Evolutionary conservation across 2,329 filamentous ascomycete species (phyloP).

Genomic region (Scopulariopsis brevicaulis): DNA sequence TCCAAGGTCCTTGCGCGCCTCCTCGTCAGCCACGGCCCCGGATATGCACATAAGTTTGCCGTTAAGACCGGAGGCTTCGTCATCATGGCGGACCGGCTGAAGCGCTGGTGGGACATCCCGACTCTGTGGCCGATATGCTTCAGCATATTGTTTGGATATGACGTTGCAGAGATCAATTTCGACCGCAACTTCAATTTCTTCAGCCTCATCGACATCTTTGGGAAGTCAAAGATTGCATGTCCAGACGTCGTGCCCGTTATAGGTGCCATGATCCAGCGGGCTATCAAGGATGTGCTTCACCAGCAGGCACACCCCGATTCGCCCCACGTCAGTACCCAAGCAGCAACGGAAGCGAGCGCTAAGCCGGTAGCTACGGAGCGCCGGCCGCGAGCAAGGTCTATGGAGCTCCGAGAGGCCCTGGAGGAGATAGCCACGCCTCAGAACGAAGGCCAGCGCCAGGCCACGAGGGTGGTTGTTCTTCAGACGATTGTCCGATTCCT

Average conservation of each 20-base stretch:
- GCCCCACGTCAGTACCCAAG: constrained; percentile 16
- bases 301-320: constrained; percentile 50
- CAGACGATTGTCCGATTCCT: constrained; percentile 72
- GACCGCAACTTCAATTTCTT: constrained; percentile 63
- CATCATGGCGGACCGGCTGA: constrained; percentile 72
- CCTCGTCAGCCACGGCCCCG: constrained; percentile 68
- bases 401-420: constrained; percentile 53
- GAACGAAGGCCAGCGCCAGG: constrained; percentile 10
- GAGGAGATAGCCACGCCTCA: constrained; percentile 16
- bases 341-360: not conserved
- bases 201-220: constrained; percentile 64
- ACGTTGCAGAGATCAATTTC: constrained; percentile 65
- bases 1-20: constrained; percentile 75
- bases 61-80: constrained; percentile 76
- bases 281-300: constrained; percentile 58
- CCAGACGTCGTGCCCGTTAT: constrained; percentile 73
- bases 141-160: constrained; percentile 75
- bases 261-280: constrained; percentile 76
- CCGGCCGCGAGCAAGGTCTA: constrained; percentile 43
- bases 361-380: not conserved
- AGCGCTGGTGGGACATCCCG: constrained; percentile 79
- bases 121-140: constrained; percentile 82
- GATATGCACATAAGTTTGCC: constrained; percentile 76
- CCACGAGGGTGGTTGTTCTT: constrained; percentile 49
- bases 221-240: constrained; percentile 55